Evolutionary conservation across 495 filamentous ascomycete species (phyloP), one percentile per base, ranked within the genome.

Genomic region (Penicillium argentinense): DNA sequence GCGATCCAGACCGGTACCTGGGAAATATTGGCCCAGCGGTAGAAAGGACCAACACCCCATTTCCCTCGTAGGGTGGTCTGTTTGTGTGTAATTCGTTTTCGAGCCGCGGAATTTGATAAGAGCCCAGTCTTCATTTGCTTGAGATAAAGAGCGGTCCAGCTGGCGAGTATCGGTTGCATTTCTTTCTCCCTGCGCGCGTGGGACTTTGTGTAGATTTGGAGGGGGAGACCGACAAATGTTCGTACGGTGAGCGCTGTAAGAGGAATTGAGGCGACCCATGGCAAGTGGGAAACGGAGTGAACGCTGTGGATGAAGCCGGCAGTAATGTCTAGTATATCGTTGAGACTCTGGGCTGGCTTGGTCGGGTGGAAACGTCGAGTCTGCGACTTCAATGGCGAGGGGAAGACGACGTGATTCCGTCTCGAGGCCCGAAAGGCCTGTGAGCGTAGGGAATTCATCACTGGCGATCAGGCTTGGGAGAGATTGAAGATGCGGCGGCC

Each of bases 221-320:
- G 47, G 0, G 87, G 87, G 3, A 84, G 56, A 30, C 82, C 79
- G 53, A 85, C 58, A 24, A 70, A 39, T 23, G 75, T 69, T 43
- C 83, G 83, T 38, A 92, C 67, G 36, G 79, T 27, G 3, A 89
- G 42, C 1, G 88, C 86, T 1, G 86, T 73, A 42, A 87, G 71
- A 0, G 90, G 89, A 42, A 96, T 79, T 19, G 81, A 76, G 7
- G 79, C 55, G 37, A 64, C 81, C 89, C 89, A 95, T 49, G 89
- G 79, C 3, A 86, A 74, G 34, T 73, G 69, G 19, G 78, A 79
- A 53, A 69, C 11, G 23, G 58, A 54, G 61, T 93, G 89, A 2
- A 91, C 55, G 32, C 65, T 54, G n/a, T 82, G 68, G 39, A 93
- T 68, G 32, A 84, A 56, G 39, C 66, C 56, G 24, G 83, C 74